These are phyloP conservation scores for Lichtheimia ramosa DNA, from an alignment of 371 early-diverging fungal species.

Conservation along the genomic window DNA sequence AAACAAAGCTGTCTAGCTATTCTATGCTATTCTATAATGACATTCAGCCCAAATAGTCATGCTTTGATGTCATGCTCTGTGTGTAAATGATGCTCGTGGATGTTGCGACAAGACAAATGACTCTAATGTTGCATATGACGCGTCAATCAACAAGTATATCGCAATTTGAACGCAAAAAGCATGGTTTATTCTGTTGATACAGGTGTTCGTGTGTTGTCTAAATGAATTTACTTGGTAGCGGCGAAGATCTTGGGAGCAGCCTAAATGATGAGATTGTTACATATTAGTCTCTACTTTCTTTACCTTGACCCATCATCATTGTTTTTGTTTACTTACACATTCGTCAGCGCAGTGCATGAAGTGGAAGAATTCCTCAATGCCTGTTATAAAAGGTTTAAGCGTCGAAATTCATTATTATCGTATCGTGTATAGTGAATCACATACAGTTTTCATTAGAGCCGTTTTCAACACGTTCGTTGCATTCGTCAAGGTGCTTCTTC, in stretches of 20 bases:
- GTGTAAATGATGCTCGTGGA: no score
- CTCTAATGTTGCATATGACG: no score
- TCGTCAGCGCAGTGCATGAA: conserved; percentile 59
- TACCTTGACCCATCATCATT: not conserved
- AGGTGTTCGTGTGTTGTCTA: not conserved
- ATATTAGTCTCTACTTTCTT: not conserved
- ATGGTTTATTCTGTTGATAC: no score
- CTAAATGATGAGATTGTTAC: not conserved
- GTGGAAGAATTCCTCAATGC: conserved; percentile 64
- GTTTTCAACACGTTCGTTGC: conserved; percentile 58
- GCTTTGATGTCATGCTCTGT: no score
- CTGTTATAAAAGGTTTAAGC: conserved; percentile 13
- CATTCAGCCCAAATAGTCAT: no score
- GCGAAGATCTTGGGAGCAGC: conserved; percentile 9
- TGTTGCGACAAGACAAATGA: no score
- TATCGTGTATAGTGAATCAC: not conserved
- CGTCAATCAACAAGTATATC: no score
- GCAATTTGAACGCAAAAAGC: no score
- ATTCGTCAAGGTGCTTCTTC: conserved; percentile 57
- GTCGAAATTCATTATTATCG: no score
- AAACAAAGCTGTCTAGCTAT: no score
- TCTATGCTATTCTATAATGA: no score
- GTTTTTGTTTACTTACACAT: conserved; percentile 43
- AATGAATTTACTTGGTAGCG: conserved; percentile 4
- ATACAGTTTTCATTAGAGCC: conserved; percentile 56